These are phyloP conservation scores for Porodaedalea pini DNA, from an alignment of 1,284 basidiomycete genomes.

Conservation along the genomic window DNA sequence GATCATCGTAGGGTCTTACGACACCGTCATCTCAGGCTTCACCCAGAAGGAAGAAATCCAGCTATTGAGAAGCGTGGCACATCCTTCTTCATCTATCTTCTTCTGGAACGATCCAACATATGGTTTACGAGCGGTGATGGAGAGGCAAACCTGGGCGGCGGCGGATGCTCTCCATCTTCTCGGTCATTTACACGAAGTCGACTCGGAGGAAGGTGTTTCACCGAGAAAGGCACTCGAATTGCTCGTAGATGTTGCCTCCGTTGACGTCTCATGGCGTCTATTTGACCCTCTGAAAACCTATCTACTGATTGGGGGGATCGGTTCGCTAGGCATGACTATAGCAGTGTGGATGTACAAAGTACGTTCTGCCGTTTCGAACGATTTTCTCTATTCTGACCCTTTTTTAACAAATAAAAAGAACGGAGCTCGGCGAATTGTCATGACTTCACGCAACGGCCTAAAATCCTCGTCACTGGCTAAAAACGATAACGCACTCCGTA, in stretches of 20 bases:
- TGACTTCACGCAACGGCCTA: slow-evolving; percentile 38
- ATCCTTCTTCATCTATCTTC: too few relatives aligned
- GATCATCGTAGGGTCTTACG: too few relatives aligned
- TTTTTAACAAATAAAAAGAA: slow-evolving; percentile 27
- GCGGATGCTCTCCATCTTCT: too few relatives aligned
- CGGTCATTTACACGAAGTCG: too few relatives aligned
- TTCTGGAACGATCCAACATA: too few relatives aligned
- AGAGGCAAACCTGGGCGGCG: too few relatives aligned
- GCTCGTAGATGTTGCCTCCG: background rate
- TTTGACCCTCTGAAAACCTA: slow-evolving; percentile 25
- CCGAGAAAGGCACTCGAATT: background rate
- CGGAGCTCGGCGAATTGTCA: slow-evolving; percentile 36
- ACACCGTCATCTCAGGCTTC: too few relatives aligned
- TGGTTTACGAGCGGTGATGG: too few relatives aligned
- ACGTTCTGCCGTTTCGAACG: background rate
- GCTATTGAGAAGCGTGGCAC: too few relatives aligned
- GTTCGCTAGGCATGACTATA: slow-evolving; percentile 33
- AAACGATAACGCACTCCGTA: slow-evolving; percentile 25
- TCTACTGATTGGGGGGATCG: slow-evolving; percentile 33
- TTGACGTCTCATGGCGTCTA: background rate
- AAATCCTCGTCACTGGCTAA: slow-evolving; percentile 20
- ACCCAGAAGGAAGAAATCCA: too few relatives aligned
- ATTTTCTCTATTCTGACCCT: background rate
- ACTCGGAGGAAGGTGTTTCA: too few relatives aligned
- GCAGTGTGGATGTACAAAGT: slow-evolving; percentile 41